Evolutionary conservation across 192 early-diverging fungal genomes (phyloP).

Genomic region (Coemansia sp.): DNA sequence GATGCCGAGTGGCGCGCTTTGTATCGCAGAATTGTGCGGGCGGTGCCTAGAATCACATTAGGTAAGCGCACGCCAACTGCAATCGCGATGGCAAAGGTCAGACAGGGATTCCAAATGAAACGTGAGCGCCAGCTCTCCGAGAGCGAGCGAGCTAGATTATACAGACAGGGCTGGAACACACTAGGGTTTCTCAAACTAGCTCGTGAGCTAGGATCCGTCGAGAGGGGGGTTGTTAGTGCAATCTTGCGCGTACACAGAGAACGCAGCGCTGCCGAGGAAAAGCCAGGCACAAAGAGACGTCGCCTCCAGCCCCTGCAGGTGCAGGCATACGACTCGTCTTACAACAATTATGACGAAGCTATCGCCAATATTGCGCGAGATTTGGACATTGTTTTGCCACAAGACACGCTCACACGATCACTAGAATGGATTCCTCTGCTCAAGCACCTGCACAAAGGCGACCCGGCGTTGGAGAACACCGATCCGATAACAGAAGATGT

Average conservation of each 20-base stretch:
- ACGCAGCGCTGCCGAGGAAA: constrained; percentile 18
- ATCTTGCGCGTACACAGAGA: constrained; percentile 22
- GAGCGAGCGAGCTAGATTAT: constrained; percentile 13
- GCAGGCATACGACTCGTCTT: constrained; percentile 15
- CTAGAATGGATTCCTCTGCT: constrained; percentile 48
- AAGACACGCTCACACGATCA: constrained; percentile 17
- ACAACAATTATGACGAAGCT: constrained; percentile 22
- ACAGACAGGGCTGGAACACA: constrained; percentile 43
- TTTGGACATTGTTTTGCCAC: constrained; percentile 40
- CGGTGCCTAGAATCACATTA: constrained; percentile 32
- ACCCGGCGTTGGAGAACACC: not conserved
- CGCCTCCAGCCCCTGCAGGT: constrained; percentile 19
- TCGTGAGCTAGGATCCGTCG: constrained; percentile 46
- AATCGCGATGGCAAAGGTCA: constrained; percentile 23
- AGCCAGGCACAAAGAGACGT: constrained; percentile 25
- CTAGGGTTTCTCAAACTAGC: constrained; percentile 54
- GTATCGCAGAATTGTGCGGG: constrained; percentile 40
- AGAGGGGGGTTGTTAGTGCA: constrained; percentile 26
- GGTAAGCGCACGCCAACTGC: constrained; percentile 13
- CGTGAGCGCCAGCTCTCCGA: not conserved
- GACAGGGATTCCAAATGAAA: constrained; percentile 41
- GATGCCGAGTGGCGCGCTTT: constrained; percentile 34
- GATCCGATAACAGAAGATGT: not conserved
- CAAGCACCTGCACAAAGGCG: constrained; percentile 20
- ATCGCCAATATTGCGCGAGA: constrained; percentile 37